These are phyloP conservation scores for Cucumis cinereus DNA, from an alignment of 306 rosid genomes.

Conservation along the genomic window DNA sequence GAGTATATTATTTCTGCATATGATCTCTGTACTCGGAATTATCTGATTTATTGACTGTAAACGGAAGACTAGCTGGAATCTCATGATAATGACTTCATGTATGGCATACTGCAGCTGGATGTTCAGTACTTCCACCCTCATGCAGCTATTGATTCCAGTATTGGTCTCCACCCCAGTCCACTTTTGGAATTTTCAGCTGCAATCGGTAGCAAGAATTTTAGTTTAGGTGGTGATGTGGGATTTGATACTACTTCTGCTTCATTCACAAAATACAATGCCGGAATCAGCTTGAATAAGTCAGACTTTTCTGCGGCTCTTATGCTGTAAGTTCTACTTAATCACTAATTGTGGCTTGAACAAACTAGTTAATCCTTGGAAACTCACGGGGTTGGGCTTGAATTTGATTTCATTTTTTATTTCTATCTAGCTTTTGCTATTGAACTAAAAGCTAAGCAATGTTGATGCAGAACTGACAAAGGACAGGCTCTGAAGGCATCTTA, in stretches of 20 bases:
- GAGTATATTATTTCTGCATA: background rate
- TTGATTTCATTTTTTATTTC: background rate
- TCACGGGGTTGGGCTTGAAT: background rate
- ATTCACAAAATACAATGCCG: slow-evolving; percentile 74
- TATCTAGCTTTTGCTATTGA: background rate
- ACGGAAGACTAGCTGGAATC: background rate
- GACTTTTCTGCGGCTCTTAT: slow-evolving; percentile 65
- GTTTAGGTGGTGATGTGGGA: slow-evolving; percentile 83
- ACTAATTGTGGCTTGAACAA: background rate
- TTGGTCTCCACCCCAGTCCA: slow-evolving; percentile 78
- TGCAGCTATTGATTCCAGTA: slow-evolving; percentile 77
- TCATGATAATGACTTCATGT: slow-evolving; percentile 10
- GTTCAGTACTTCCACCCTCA: slow-evolving; percentile 81
- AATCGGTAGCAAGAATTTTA: slow-evolving; percentile 66
- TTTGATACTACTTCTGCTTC: slow-evolving; percentile 83
- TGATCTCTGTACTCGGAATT: background rate
- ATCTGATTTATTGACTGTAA: background rate
- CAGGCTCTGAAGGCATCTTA: slow-evolving; percentile 66
- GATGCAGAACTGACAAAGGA: slow-evolving; percentile 76
- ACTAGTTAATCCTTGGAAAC: background rate
- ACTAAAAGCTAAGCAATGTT: background rate
- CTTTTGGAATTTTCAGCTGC: slow-evolving; percentile 69
- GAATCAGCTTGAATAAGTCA: slow-evolving; percentile 64
- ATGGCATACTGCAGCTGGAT: slow-evolving; percentile 50
- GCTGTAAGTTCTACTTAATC: slow-evolving; percentile 39